These are phyloP conservation scores for Trichoderma parareesei DNA, from an alignment of 495 filamentous ascomycete species.

Conservation along the genomic window DNA sequence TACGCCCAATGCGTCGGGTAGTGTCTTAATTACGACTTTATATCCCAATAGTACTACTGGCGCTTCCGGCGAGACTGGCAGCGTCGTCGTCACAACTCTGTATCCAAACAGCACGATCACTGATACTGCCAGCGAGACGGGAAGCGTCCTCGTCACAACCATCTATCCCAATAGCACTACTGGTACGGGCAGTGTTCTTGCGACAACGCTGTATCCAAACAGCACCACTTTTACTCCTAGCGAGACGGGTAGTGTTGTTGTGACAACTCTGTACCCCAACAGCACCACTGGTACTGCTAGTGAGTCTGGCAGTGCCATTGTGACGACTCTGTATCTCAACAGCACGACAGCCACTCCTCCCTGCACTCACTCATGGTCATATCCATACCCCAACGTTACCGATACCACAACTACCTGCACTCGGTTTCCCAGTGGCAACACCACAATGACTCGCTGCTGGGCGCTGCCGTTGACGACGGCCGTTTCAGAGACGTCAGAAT, in stretches of 20 bases:
- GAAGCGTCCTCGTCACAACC: too few relatives aligned
- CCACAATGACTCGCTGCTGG: neutral
- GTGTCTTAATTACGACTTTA: too few relatives aligned
- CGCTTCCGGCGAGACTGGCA: too few relatives aligned
- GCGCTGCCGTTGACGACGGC: neutral
- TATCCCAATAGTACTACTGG: too few relatives aligned
- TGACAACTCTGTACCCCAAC: neutral
- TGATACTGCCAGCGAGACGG: too few relatives aligned
- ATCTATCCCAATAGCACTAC: too few relatives aligned
- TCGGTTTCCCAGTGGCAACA: neutral
- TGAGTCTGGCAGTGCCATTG: neutral
- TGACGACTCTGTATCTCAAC: neutral
- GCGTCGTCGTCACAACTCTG: too few relatives aligned
- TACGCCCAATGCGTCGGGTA: too few relatives aligned
- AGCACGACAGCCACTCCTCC: constrained; percentile 4
- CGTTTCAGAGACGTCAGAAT: neutral
- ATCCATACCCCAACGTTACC: neutral
- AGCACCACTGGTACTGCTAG: neutral
- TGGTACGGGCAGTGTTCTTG: neutral
- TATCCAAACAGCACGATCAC: too few relatives aligned
- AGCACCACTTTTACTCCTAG: neutral
- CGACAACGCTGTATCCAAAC: neutral
- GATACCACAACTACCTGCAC: constrained; percentile 4
- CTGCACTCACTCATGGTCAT: constrained; percentile 1
- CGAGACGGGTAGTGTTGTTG: neutral